Base-by-base conservation (phyloP, 345 rosid genomes). In the Brassica juncea region DNA sequence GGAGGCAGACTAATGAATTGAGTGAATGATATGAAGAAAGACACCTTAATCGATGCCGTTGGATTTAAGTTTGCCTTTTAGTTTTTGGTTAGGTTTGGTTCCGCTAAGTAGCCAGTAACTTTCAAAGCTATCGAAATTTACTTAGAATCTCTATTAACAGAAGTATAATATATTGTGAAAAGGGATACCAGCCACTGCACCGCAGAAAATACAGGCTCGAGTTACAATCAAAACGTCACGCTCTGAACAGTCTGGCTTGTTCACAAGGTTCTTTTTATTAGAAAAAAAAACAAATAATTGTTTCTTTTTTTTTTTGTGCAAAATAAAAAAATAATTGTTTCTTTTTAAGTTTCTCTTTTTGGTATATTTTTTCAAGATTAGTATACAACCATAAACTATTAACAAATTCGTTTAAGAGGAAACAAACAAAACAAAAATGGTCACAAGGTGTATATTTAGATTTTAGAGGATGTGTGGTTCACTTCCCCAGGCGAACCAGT, bases 191-290 rank as follows among this genome's bases (percentile, higher is more conserved):
- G 39, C 37, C 25, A 65, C 64, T 66, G 25, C 57, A 34, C 65
- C 16, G 15, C 71, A 65, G 64, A 74, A 66, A 5, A 66, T 55
- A 37, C 72, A 75, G 66, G 65, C 65, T 49, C 9, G 70, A 74
- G 49, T 66, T 57, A 74, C 71, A 34, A 4, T 65, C 34, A 5
- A 54, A 16, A 64, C 77, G 49, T 73, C 77, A 64, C 54, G 63
- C 71, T 14, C 78, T 52, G 31, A 5, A 54, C 66, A 58, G 28
- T 34, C 73, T 76, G 61, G 52, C 68, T 59, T 42, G 61, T 59
- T 76, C 68, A 76, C 47, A 75, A 70, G 58, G 3, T 19, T 37
- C 66, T 25, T 44, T 1, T 34, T 2, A 35, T 73, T 28, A 32
- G 9, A 61, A 61, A 30, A 42, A 9, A 15, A 31, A 27, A 25